phyloP scores from a whole-genome alignment of 768 basidiomycete genomes.

The Dentipellis sp. region DNA sequence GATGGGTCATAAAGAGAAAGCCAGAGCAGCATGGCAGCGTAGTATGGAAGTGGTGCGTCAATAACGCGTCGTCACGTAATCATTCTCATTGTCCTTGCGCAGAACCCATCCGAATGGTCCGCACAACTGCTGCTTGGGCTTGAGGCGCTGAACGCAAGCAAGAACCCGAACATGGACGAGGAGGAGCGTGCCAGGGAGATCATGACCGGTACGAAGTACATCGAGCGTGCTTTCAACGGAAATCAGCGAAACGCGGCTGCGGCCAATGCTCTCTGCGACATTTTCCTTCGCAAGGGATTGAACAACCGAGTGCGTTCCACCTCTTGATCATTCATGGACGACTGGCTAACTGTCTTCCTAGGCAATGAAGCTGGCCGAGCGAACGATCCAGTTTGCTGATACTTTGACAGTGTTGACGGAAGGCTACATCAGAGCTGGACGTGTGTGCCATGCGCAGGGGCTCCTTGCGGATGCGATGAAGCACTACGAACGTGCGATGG shows the following conservation, averaged over 20 bases:
- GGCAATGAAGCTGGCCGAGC: constrained; percentile 90
- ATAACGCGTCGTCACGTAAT: not conserved
- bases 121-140: constrained; percentile 79
- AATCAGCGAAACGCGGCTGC: constrained; percentile 75
- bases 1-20: constrained; percentile 73
- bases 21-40: constrained; percentile 85
- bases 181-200: constrained; percentile 55
- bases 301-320: constrained; percentile 39
- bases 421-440: constrained; percentile 76
- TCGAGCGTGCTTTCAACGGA: constrained; percentile 73
- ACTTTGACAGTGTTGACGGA: constrained; percentile 79
- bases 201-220: constrained; percentile 54
- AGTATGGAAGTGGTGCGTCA: constrained; percentile 72
- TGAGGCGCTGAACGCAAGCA: constrained; percentile 80
- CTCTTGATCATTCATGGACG: not conserved
- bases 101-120: constrained; percentile 77
- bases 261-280: constrained; percentile 73
- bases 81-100: not conserved
- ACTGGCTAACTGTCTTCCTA: constrained; percentile 19
- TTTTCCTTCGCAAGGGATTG: constrained; percentile 67
- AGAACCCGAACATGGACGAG: constrained; percentile 54
- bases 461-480: constrained; percentile 52
- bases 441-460: constrained; percentile 70
- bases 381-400: constrained; percentile 91
- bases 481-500: constrained; percentile 58